Conservation (phyloP, 2,329 filamentous ascomycete species). For the Nigrospora sphaerica region DNA sequence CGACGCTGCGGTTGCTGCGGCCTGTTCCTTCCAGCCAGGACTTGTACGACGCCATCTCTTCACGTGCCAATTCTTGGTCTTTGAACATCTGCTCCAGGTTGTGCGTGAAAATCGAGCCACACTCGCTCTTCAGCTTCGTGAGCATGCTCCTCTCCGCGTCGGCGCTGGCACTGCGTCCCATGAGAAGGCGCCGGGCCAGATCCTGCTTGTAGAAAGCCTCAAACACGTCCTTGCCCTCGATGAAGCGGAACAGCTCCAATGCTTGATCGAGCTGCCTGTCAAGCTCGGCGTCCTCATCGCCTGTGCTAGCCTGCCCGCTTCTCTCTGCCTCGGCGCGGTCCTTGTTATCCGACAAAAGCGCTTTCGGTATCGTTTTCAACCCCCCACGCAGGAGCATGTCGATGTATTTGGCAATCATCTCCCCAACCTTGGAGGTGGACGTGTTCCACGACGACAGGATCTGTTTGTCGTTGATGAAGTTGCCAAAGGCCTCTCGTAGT, state of each 20-base stretch:
- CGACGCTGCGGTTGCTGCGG: conserved; percentile 45
- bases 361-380: conserved; percentile 70
- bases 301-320: conserved; percentile 58
- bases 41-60: conserved; percentile 90
- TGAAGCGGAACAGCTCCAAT: conserved; percentile 90
- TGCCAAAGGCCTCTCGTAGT: conserved; percentile 77
- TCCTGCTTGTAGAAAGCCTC: conserved; percentile 99
- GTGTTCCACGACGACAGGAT: conserved; percentile 66
- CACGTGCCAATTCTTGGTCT: conserved; percentile 86
- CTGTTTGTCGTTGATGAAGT: conserved; percentile 87
- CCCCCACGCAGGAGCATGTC: conserved; percentile 84
- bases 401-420: conserved; percentile 98
- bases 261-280: conserved; percentile 89
- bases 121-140: conserved; percentile 83
- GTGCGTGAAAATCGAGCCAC: conserved; percentile 88
- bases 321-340: conserved; percentile 52
- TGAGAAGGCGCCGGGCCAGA: conserved; percentile 78
- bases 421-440: conserved; percentile 87
- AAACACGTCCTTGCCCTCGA: conserved; percentile 95
- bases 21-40: conserved; percentile 48
- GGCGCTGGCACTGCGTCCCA: conserved; percentile 87
- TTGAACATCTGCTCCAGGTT: conserved; percentile 99
- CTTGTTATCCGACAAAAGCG: conserved; percentile 55
- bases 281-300: conserved; percentile 86
- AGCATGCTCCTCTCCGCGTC: conserved; percentile 97